phyloP scores from a whole-genome alignment of 305 asterid genomes.

The Ajuga reptans region DNA sequence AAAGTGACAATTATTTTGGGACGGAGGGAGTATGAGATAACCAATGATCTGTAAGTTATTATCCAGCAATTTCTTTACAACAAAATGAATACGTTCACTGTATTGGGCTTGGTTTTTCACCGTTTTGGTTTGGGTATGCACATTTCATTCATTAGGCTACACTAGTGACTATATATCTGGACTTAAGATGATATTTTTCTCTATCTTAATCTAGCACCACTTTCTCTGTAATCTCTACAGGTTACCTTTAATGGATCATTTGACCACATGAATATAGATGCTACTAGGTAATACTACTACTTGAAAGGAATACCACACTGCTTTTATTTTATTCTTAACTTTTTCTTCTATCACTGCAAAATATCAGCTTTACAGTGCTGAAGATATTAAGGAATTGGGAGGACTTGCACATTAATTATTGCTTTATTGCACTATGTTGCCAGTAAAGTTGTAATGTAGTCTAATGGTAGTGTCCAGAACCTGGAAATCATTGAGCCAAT shows the following conservation, averaged over 20 bases:
- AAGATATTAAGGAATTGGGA: background rate
- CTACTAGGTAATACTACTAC: conserved; percentile 64
- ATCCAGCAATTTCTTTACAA: too few relatives aligned
- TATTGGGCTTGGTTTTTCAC: too few relatives aligned
- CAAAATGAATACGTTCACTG: too few relatives aligned
- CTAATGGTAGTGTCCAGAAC: conserved; percentile 76
- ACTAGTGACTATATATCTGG: too few relatives aligned
- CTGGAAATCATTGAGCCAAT: conserved; percentile 89
- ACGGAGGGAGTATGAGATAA: too few relatives aligned
- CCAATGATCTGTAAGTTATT: too few relatives aligned
- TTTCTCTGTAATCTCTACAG: conserved; percentile 38
- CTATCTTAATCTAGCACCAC: conserved; percentile 8
- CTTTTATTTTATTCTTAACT: background rate
- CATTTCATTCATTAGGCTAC: too few relatives aligned
- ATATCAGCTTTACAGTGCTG: background rate
- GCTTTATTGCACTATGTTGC: conserved; percentile 15
- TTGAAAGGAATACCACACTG: conserved; percentile 12
- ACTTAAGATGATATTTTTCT: background rate
- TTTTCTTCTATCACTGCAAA: background rate
- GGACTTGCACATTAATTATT: conserved; percentile 15
- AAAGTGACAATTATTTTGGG: too few relatives aligned
- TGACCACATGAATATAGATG: conserved; percentile 93
- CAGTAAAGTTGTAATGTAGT: conserved; percentile 18
- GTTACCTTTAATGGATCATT: conserved; percentile 95
- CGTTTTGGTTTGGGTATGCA: too few relatives aligned